A percentile compares a stretch with the other conserved stretches of the same genome.
Evolutionary conservation across 148 eudicot species (phyloP).

Genomic region (Euryodendron excelsum): DNA sequence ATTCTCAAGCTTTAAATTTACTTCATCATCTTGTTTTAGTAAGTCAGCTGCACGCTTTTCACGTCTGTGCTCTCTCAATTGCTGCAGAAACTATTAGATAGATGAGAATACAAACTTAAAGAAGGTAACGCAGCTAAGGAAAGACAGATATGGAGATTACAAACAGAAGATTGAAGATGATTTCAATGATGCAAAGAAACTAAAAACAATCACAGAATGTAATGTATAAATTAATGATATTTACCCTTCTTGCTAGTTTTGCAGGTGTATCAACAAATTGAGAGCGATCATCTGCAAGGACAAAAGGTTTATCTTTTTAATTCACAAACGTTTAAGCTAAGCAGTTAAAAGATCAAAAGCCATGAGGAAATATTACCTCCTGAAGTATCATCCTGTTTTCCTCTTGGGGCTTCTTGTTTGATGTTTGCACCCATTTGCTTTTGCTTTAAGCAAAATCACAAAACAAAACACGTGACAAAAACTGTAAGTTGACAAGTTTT

Average conservation of each 20-base stretch:
- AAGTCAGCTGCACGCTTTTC: conserved; percentile 81
- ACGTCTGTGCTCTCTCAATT: conserved; percentile 69
- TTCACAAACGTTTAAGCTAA: not conserved
- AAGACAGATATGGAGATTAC: not conserved
- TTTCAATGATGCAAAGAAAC: conserved; percentile 2
- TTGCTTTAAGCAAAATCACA: conserved; percentile 34
- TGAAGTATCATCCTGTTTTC: conserved; percentile 41
- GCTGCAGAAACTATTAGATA: conserved; percentile 44
- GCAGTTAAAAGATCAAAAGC: conserved; percentile 7
- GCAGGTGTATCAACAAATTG: conserved; percentile 61
- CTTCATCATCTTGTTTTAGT: conserved; percentile 78
- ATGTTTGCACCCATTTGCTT: conserved; percentile 32
- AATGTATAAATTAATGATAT: conserved; percentile 2
- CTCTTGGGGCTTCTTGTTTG: conserved; percentile 41
- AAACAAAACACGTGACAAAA: conserved; percentile 12
- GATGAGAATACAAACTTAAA: not conserved
- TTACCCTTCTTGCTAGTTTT: conserved; percentile 72
- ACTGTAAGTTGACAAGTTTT: conserved; percentile 1
- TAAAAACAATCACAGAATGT: conserved; percentile 6
- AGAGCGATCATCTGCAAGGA: conserved; percentile 49
- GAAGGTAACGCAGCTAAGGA: not conserved
- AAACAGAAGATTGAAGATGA: not conserved
- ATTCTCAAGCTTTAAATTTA: conserved; percentile 80
- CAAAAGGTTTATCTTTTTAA: not conserved
- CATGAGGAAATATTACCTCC: conserved; percentile 32